These are phyloP conservation scores for Euryodendron excelsum DNA, from an alignment of 148 eudicot genomes.

Conservation along the genomic window DNA sequence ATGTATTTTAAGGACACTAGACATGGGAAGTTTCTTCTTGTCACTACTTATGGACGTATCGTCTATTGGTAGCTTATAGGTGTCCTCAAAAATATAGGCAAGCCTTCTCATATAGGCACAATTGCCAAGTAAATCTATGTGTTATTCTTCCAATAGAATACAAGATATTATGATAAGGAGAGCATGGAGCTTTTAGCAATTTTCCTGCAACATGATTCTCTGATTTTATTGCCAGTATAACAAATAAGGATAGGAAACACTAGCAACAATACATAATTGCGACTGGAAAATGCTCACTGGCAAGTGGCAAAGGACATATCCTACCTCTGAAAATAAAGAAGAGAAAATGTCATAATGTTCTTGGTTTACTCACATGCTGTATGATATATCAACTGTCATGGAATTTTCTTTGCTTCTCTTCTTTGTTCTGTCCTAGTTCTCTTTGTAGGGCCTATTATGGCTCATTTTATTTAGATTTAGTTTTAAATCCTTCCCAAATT, in stretches of 20 bases:
- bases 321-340: not conserved
- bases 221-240: not conserved
- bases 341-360: slow-evolving; percentile 2
- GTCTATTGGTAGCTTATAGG: not conserved
- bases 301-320: not conserved
- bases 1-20: not conserved
- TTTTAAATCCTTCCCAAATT: not conserved
- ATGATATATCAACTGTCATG: not conserved
- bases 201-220: not conserved
- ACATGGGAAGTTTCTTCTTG: not conserved
- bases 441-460: not conserved
- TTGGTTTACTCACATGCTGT: not conserved
- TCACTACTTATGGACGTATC: not conserved
- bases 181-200: slow-evolving; percentile 2
- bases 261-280: not conserved
- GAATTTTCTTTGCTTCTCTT: not conserved
- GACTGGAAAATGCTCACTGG: not conserved
- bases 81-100: not conserved
- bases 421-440: not conserved
- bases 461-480: not conserved
- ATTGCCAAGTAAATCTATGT: not conserved
- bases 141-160: not conserved
- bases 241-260: too few relatives aligned
- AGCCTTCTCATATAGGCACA: not conserved
- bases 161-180: not conserved